A percentile compares a stretch with the other conserved stretches of the same genome.
phyloP scores from a whole-genome alignment of 2,329 filamentous ascomycete genomes.

The Chalaropsis thielavioides region DNA sequence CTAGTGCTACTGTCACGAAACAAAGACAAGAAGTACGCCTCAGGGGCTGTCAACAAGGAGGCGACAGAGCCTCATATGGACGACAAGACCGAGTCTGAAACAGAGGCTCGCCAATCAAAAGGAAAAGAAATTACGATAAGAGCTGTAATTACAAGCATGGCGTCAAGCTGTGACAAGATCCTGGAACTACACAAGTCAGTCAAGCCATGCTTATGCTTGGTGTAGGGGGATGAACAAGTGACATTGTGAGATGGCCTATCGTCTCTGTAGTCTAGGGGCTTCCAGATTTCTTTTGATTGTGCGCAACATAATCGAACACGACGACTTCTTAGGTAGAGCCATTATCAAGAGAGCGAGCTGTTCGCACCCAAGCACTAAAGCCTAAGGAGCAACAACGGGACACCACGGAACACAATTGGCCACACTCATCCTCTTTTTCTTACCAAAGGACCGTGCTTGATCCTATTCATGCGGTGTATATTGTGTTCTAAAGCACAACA shows the following conservation, averaged over 20 bases:
- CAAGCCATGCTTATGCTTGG: background rate
- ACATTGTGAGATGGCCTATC: no score
- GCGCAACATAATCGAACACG: no score
- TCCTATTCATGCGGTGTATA: background rate
- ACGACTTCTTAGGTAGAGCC: no score
- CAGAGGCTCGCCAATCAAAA: background rate
- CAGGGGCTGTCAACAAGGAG: background rate
- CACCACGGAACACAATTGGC: background rate
- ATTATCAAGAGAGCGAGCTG: background rate
- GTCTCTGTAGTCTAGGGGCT: no score
- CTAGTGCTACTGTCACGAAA: background rate
- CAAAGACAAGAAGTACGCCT: background rate
- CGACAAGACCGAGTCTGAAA: background rate
- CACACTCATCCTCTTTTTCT: background rate
- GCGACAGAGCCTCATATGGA: background rate
- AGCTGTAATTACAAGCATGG: background rate
- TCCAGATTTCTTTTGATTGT: background rate
- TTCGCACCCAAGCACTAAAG: background rate
- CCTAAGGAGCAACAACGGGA: background rate
- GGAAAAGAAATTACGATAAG: background rate
- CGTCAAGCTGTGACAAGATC: background rate
- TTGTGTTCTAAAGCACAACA: background rate
- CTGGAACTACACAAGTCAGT: background rate
- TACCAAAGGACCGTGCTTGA: background rate
- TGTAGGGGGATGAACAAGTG: no score